Percentiles rank a stretch among this genome's conserved stretches.
phyloP scores from a whole-genome alignment of 1,284 basidiomycete genomes.

The Cutaneotrichosporon dermatis region DNA sequence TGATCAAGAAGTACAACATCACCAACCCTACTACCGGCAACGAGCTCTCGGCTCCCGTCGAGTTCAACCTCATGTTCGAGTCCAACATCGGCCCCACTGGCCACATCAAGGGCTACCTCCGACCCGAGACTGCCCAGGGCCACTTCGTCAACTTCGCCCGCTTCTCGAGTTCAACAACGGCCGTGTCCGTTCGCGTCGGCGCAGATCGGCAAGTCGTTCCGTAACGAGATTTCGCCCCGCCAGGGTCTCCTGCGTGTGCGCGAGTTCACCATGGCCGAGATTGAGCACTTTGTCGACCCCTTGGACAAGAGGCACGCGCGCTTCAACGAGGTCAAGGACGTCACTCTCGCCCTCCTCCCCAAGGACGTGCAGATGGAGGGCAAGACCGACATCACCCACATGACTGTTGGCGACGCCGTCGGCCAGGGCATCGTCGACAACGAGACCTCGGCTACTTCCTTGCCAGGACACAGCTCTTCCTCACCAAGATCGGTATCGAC shows the following conservation, averaged over 20 bases:
- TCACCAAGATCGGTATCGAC: constrained; percentile 89
- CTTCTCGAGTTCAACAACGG: constrained; percentile 98
- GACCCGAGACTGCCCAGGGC: constrained; percentile 97
- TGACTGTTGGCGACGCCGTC: constrained; percentile 87
- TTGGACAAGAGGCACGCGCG: constrained; percentile 81
- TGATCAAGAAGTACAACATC: constrained; percentile 79
- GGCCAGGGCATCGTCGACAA: constrained; percentile 82
- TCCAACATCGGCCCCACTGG: constrained; percentile 97
- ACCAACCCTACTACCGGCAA: constrained; percentile 90
- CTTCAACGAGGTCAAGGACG: constrained; percentile 75
- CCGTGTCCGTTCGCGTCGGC: constrained; percentile 94
- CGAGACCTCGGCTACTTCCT: constrained; percentile 98
- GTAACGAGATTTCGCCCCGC: constrained; percentile 97
- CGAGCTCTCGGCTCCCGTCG: constrained; percentile 83
- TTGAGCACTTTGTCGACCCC: constrained; percentile 98
- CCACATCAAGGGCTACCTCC: constrained; percentile 91
- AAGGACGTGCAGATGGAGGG: constrained; percentile 77
- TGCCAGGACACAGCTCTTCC: constrained; percentile 85
- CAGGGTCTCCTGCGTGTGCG: constrained; percentile 94
- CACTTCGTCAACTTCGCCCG: constrained; percentile 99
- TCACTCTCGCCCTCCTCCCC: constrained; percentile 73
- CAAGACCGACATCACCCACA: constrained; percentile 60
- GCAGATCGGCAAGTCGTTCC: constrained; percentile 92
- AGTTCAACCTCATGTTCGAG: constrained; percentile 99
- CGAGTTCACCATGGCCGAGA: constrained; percentile 99